Percentiles rank a stretch among this genome's conserved stretches.
Conservation (phyloP, 2,329 filamentous ascomycete genomes). For the Trichoderma sp. region DNA sequence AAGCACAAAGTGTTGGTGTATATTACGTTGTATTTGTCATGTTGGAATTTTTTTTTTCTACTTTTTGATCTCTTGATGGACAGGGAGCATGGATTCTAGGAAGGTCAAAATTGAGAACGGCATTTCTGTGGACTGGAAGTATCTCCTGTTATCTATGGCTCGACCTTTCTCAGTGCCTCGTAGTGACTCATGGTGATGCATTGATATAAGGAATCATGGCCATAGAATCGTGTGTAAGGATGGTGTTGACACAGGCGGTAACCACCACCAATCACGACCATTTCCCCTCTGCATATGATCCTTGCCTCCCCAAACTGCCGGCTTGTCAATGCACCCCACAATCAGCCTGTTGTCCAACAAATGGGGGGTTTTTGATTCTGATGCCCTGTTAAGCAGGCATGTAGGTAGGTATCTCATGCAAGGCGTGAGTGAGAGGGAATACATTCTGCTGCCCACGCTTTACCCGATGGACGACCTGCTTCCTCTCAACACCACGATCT, state of each 20-base stretch:
- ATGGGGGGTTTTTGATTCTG: background rate
- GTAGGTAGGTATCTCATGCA: too few species aligned
- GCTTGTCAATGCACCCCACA: conserved; percentile 1
- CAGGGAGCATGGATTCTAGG: background rate
- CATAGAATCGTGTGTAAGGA: too few species aligned
- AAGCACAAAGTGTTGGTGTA: conserved; percentile 22
- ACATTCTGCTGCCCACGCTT: background rate
- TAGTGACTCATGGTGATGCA: too few species aligned
- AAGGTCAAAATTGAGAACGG: background rate
- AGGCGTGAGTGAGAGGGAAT: background rate
- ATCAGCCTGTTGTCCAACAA: conserved; percentile 10
- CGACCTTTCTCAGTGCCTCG: background rate
- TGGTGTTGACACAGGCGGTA: background rate
- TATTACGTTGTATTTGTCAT: conserved; percentile 19
- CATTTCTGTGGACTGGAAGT: background rate
- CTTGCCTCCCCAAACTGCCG: conserved; percentile 1
- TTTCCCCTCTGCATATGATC: background rate
- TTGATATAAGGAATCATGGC: background rate
- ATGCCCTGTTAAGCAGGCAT: too few species aligned
- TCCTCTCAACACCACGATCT: background rate
- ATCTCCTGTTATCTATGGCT: too few species aligned
- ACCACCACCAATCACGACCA: background rate
- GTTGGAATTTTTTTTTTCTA: background rate
- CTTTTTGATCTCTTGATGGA: background rate
- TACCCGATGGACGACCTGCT: background rate